phyloP scores from a whole-genome alignment of 2,329 filamentous ascomycete species.

The Penicillium decumbens region DNA sequence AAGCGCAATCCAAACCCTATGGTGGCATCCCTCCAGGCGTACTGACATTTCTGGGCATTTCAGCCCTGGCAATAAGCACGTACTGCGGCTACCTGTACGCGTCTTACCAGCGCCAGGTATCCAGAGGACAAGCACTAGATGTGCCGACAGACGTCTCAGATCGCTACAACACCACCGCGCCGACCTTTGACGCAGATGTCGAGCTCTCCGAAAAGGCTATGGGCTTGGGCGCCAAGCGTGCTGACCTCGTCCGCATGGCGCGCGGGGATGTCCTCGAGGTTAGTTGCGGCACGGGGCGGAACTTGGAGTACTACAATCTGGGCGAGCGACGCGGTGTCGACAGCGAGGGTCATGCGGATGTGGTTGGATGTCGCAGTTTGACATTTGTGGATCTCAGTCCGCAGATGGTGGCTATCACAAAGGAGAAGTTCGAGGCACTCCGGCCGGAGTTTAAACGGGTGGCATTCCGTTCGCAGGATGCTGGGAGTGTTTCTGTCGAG shows the following conservation, averaged over 20 bases:
- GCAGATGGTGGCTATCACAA: slow-evolving; percentile 46
- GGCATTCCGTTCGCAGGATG: slow-evolving; percentile 36
- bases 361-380: slow-evolving; percentile 39
- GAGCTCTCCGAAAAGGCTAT: slow-evolving; percentile 43
- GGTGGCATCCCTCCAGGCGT: slow-evolving; percentile 25
- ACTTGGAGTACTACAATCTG: slow-evolving; percentile 45
- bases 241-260: slow-evolving; percentile 40
- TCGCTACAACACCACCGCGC: slow-evolving; percentile 44
- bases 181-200: slow-evolving; percentile 45
- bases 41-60: slow-evolving; percentile 38
- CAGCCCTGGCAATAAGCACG: slow-evolving; percentile 39
- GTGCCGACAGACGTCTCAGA: slow-evolving; percentile 44
- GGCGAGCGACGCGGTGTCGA: slow-evolving; percentile 33
- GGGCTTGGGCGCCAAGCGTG: slow-evolving; percentile 40
- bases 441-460: slow-evolving; percentile 32
- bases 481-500: slow-evolving; percentile 30
- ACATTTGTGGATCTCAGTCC: slow-evolving; percentile 48
- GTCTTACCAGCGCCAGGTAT: slow-evolving; percentile 39
- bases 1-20: slow-evolving; percentile 1
- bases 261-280: slow-evolving; percentile 48
- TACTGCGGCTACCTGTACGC: slow-evolving; percentile 45
- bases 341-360: slow-evolving; percentile 26
- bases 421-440: slow-evolving; percentile 40
- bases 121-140: slow-evolving; percentile 28
- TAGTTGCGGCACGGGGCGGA: slow-evolving; percentile 49